These are phyloP conservation scores for Saccharomyces paradoxus DNA, from an alignment of 805 yeast species.

Conservation along the genomic window DNA sequence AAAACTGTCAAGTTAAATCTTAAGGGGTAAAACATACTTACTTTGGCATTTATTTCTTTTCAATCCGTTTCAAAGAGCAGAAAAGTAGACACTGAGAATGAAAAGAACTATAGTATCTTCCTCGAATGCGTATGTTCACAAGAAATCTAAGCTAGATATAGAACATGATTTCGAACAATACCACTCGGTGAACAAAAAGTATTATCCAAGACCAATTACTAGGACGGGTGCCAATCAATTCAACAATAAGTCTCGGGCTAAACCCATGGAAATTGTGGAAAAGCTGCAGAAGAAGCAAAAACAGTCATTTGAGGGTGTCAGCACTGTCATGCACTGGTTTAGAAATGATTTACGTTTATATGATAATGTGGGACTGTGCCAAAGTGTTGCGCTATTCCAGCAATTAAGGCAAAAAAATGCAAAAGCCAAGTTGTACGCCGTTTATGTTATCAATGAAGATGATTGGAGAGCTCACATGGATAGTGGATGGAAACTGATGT, in stretches of 20 bases:
- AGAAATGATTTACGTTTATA: constrained; percentile 38
- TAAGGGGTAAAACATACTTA: neutral
- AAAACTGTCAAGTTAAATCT: neutral
- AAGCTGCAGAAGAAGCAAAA: constrained; percentile 1
- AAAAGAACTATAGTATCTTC: neutral
- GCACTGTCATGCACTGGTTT: constrained; percentile 38
- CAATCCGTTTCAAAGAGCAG: neutral
- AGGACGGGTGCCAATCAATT: constrained; percentile 14
- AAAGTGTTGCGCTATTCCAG: constrained; percentile 31
- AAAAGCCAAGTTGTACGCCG: constrained; percentile 31
- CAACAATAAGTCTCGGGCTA: constrained; percentile 12
- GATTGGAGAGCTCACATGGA: constrained; percentile 37
- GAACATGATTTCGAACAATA: constrained; percentile 12
- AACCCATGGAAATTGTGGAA: constrained; percentile 12
- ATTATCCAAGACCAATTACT: constrained; percentile 14
- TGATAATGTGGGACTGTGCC: constrained; percentile 37
- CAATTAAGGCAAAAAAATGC: constrained; percentile 8
- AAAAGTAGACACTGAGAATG: neutral
- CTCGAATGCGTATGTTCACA: neutral
- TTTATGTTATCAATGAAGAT: constrained; percentile 36
- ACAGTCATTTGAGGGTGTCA: constrained; percentile 1
- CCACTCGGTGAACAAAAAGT: constrained; percentile 8
- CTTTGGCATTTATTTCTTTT: neutral
- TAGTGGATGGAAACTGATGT: constrained; percentile 37
- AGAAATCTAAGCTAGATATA: neutral